Percentiles rank a stretch among this genome's conserved stretches.
Conservation (phyloP, 2,329 filamentous ascomycete genomes). For the Monosporascus sp. region DNA sequence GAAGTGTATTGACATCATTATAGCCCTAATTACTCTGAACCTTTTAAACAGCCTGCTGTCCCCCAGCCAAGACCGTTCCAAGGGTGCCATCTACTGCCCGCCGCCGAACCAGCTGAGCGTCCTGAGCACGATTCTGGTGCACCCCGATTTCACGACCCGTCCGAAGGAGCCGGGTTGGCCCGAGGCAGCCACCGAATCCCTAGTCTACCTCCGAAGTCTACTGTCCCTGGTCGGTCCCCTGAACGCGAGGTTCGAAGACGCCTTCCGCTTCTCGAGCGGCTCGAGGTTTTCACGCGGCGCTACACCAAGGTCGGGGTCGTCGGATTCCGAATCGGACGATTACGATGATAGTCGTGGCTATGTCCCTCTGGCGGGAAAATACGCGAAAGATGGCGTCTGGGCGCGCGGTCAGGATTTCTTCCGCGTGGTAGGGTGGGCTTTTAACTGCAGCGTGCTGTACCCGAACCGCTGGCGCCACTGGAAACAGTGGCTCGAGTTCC, state of each 20-base stretch:
- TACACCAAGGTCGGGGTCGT: conserved; percentile 4
- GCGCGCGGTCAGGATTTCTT: conserved; percentile 80
- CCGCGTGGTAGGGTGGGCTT: conserved; percentile 83
- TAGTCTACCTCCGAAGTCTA: conserved; percentile 65
- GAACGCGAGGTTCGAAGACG: conserved; percentile 62
- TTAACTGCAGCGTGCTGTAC: conserved; percentile 76
- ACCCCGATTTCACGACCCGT: conserved; percentile 73
- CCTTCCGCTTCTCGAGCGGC: conserved; percentile 59
- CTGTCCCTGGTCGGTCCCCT: conserved; percentile 61
- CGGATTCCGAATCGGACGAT: conserved; percentile 40
- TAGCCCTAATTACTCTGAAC: conserved; percentile 53
- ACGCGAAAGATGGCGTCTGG: conserved; percentile 68
- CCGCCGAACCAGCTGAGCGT: conserved; percentile 69
- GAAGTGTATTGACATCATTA: conserved; percentile 5
- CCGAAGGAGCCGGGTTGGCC: conserved; percentile 54
- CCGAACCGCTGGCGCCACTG: conserved; percentile 75
- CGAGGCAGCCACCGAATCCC: conserved; percentile 59
- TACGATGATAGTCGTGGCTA: conserved; percentile 45
- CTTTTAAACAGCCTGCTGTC: conserved; percentile 61
- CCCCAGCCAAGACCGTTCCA: conserved; percentile 32
- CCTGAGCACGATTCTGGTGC: conserved; percentile 74
- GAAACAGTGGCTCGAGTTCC: conserved; percentile 72
- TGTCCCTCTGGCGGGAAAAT: conserved; percentile 48
- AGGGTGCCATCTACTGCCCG: conserved; percentile 54
- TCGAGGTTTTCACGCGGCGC: conserved; percentile 21